Evolutionary conservation across 805 yeast species (phyloP), one percentile per base, ranked within the genome.

Genomic region (Candida ficus): DNA sequence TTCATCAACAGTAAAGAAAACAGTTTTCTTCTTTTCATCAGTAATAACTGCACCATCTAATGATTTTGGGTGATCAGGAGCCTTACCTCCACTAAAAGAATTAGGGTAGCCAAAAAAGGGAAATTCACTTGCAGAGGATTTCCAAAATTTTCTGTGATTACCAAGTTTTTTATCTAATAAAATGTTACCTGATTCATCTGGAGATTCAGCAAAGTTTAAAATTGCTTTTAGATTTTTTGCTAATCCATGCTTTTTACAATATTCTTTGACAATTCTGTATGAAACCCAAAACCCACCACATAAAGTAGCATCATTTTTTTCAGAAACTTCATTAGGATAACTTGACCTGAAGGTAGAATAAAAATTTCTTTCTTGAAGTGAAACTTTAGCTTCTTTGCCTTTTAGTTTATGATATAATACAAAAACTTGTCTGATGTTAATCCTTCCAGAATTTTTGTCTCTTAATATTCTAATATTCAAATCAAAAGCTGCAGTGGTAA

Each of bases 211-310:
- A 31, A 52, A 57, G 5, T 40, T 49, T 4, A 49, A 14, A n/a
- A 56, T 48, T 5, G 50, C 49, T n/a, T n/a, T 28, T 6, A 54
- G 14, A 20, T 33, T 36, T 1, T 33, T 37, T 12, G 28, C 22
- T 8, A 56, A 22, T 0, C 53, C 57, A 32, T 53, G 55, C 34
- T 48, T 44, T 11, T 18, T 28, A 11, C 52, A 37, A 38, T 53
- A 54, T 14, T 40, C 39, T 18, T 33, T 29, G 2, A 45, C 61
- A 10, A 36, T 41, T 5, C 29, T 35, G 1, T 39, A 22, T 13
- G 47, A 37, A 20, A 57, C 48, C 63, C 63, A 58, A 28, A 45
- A 50, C 2, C 63, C 63, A 18, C 63, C 63, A 41, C 58, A 53
- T 7, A 58, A 33, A 1, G 62, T 48, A 1, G 34, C 34, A 17